Evolutionary conservation across 345 rosid species (phyloP), one percentile per base, ranked within the genome.

Genomic region (Geranium rotundifolium): DNA sequence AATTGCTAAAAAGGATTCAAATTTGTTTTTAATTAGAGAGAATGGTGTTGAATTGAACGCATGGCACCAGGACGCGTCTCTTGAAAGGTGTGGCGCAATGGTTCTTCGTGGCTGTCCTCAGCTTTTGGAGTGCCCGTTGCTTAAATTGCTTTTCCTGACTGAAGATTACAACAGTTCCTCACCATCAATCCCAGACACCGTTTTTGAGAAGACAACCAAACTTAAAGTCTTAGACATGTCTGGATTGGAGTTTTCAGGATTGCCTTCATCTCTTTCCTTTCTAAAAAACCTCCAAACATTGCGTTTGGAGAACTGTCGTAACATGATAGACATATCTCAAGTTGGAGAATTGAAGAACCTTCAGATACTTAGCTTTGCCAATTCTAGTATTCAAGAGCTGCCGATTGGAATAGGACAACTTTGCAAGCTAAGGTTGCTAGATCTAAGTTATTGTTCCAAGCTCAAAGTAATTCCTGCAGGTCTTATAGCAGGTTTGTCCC

Each of bases 201-300:
- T 80, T 41, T 80, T 73, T 13, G 4, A 12, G n/a, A 29, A 63
- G 1, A 49, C 18, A 46, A 67, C 20, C 39, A n/a, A 63, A 18
- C 76, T 75, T 7, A 68, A 60, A 59, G 78, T 80, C 1, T 1
- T 80, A 7, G 63, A 67, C 30, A 10, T 73, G 7, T 9, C 54
- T 0, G 0, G 6, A 0, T 0, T 67, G 20, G 8, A 30, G 10
- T 13, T 74, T 29, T 19, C 17, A 0, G 19, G 52, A 5, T 17
- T 62, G 10, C 66, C 59, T 16, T 61, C 57, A 18, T 71, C 70
- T 1, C 17, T 71, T 41, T 15, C 17, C 0, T 49, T 12, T 19
- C 63, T 71, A 0, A 1, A 49, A 6, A 50, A 50, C 50, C 69
- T 71, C 31, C 59, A 23, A 7, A 60, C 70, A 19, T 54, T 71